A percentile compares a stretch with the other conserved stretches of the same genome.
These are phyloP conservation scores for Aspergillus puulaauensis DNA, from an alignment of 2,329 filamentous ascomycete species.

Conservation along the genomic window DNA sequence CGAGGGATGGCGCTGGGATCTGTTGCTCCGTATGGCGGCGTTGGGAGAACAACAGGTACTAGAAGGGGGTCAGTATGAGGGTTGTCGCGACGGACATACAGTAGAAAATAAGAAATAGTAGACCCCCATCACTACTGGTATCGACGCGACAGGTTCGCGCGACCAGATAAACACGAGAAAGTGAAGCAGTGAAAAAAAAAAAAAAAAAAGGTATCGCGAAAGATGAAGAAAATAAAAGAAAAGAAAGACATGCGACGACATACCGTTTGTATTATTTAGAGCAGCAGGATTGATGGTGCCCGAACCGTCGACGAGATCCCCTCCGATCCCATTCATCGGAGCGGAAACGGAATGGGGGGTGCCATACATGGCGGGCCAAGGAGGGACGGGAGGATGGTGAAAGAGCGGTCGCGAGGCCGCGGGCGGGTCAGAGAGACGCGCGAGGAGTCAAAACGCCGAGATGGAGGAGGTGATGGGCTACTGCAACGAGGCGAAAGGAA, in stretches of 20 bases:
- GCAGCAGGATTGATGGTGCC: conserved; percentile 90
- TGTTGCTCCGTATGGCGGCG: conserved; percentile 40
- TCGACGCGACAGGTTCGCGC: conserved; percentile 5
- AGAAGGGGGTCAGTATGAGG: conserved; percentile 30
- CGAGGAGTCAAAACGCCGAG: conserved; percentile 19
- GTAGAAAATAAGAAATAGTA: conserved; percentile 11
- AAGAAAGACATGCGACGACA: conserved; percentile 26
- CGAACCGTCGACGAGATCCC: conserved; percentile 65
- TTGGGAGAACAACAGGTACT: conserved; percentile 36
- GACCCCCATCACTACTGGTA: conserved; percentile 12
- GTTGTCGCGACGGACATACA: conserved; percentile 22
- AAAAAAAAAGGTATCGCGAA: not conserved
- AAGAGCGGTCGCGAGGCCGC: conserved; percentile 31
- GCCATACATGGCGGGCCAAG: conserved; percentile 47
- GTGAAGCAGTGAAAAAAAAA: not conserved
- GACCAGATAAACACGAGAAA: conserved; percentile 3
- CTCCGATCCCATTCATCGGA: conserved; percentile 65
- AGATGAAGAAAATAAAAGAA: not conserved
- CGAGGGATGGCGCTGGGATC: conserved; percentile 56
- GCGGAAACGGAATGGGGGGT: conserved; percentile 55
- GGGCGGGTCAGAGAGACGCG: conserved; percentile 34
- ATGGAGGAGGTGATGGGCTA: conserved; percentile 16
- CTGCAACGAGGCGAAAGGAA: conserved; percentile 16
- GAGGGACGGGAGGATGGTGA: conserved; percentile 26
- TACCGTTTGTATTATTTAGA: conserved; percentile 72